Evolutionary conservation across 345 rosid species (phyloP).

Genomic region (Populus davidiana): DNA sequence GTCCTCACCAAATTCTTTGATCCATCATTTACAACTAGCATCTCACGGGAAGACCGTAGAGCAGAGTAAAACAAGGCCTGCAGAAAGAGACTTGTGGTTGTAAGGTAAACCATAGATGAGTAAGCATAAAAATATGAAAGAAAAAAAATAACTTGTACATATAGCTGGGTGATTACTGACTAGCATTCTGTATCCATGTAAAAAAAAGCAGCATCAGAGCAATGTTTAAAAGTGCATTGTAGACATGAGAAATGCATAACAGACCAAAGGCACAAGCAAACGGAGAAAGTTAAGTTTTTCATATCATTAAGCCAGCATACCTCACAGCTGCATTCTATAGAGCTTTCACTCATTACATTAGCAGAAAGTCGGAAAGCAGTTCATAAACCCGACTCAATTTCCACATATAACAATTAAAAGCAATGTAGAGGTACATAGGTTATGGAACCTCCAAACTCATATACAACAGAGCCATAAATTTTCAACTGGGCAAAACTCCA

Average conservation of each 20-base stretch:
- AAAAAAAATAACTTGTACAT: neutral
- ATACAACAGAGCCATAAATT: neutral
- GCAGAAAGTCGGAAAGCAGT: neutral
- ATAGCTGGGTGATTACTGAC: neutral
- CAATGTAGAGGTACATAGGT: neutral
- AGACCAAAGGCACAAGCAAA: neutral
- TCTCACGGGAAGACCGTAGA: slow-evolving; percentile 26
- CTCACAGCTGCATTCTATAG: neutral
- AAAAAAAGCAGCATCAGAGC: neutral
- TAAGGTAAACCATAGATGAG: neutral
- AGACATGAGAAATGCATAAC: neutral
- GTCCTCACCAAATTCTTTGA: slow-evolving; percentile 33
- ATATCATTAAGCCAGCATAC: neutral
- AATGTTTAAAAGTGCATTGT: neutral
- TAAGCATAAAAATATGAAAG: neutral
- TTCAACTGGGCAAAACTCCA: neutral
- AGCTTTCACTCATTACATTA: neutral
- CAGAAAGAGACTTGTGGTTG: neutral
- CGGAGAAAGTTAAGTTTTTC: neutral
- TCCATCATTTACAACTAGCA: slow-evolving; percentile 30
- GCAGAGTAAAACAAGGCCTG: slow-evolving; percentile 37
- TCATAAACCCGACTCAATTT: neutral
- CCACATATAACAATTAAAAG: neutral
- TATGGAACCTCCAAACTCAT: neutral
- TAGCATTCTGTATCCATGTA: neutral